phyloP scores from a whole-genome alignment of 2,329 filamentous ascomycete species.

The Diaporthe eres region DNA sequence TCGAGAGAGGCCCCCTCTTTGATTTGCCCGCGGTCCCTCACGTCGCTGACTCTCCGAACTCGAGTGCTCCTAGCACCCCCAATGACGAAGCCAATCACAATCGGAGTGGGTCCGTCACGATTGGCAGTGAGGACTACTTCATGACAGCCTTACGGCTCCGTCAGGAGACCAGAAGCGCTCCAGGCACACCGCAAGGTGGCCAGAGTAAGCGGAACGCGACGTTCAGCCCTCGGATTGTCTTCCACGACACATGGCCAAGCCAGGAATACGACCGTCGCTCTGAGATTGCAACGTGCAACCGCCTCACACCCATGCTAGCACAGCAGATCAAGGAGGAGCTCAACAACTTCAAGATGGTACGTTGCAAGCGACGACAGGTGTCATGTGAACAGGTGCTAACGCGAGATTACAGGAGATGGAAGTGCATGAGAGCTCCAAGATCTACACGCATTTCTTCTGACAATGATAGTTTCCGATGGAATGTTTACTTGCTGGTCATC shows the following conservation, averaged over 20 bases:
- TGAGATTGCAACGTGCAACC: slow-evolving; percentile 97
- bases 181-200: slow-evolving; percentile 78
- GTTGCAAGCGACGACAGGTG: slow-evolving; percentile 48
- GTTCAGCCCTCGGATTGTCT: slow-evolving; percentile 94
- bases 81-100: slow-evolving; percentile 81
- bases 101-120: slow-evolving; percentile 78
- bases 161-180: slow-evolving; percentile 84
- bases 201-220: slow-evolving; percentile 74
- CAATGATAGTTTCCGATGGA: slow-evolving; percentile 51
- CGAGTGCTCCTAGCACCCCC: slow-evolving; percentile 90
- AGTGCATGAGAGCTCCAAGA: slow-evolving; percentile 98
- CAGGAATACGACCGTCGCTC: slow-evolving; percentile 96
- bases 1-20: slow-evolving; percentile 69
- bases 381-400: slow-evolving; percentile 56
- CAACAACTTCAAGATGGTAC: slow-evolving; percentile 99
- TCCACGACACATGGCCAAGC: slow-evolving; percentile 96
- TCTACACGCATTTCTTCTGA: slow-evolving; percentile 99
- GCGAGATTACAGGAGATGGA: slow-evolving; percentile 88
- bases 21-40: slow-evolving; percentile 73
- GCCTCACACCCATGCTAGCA: slow-evolving; percentile 94
- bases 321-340: slow-evolving; percentile 99
- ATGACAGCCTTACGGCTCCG: slow-evolving; percentile 80
- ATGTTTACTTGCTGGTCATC: slow-evolving; percentile 31
- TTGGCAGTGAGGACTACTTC: slow-evolving; percentile 92
- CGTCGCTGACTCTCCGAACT: slow-evolving; percentile 83